Evolutionary conservation across 495 filamentous ascomycete species (phyloP), one percentile per base, ranked within the genome.

Genomic region (Hypoxylon crocopeplum): DNA sequence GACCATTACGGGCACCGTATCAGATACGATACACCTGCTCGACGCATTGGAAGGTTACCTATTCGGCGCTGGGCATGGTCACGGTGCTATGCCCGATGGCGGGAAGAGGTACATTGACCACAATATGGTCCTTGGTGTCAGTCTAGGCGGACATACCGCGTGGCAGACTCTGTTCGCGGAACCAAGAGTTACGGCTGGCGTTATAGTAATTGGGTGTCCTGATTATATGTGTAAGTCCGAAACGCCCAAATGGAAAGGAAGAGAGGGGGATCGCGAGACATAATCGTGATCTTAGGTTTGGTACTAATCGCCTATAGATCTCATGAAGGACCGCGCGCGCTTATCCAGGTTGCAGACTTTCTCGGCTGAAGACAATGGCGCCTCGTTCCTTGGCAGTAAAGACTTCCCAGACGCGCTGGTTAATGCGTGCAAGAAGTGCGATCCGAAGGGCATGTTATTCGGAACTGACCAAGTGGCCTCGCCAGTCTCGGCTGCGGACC

Each of bases 131-230:
- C 74, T 94, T 5, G 94, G 94, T 0, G 79, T 97, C 11, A 93
- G 89, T 4, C 78, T 98, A 0, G 94, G 94, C 7, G 94, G 90
- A 2, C 94, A 98, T 68, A 86, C 89, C 16, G 88, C 88, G 0
- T 98, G 93, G 88, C 86, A 92, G 63, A 77, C 86, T 8, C 69
- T 96, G 30, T 79, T 96, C 34, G 83, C 86, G 30, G 92, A 97
- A 19, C 84, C 88, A 22, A 80, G 92, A 48, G 80, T 98, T 33
- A 84, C 77, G 6, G 85, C 90, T 2, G 92, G 82, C 0, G 83
- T 95, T 7, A 78, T 89, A 19, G 81, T 97, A 27, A 89, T 98
- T 46, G 94, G 93, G 12, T 96, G 91, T 70, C 91, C 93, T 0
- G 93, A 98, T 73, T 96, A 88, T 66, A 81, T 86, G 56, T 76